phyloP scores from a whole-genome alignment of 1,284 basidiomycete genomes.

The Cutaneotrichosporon dermatis region DNA sequence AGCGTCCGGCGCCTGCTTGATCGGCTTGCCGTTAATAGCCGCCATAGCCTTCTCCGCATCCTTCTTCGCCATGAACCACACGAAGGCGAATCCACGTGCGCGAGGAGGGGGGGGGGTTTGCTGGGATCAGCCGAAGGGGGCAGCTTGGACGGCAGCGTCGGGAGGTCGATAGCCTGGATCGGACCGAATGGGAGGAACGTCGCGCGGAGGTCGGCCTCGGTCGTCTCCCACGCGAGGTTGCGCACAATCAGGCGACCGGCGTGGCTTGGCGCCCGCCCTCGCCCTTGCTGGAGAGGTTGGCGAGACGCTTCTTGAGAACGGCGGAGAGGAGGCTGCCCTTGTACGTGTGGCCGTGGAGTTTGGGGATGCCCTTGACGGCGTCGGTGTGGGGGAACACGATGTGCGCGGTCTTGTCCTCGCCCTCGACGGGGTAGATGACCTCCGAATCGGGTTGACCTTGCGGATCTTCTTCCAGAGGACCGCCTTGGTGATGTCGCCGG shows the following conservation, averaged over 20 bases:
- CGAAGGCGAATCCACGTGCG: constrained; percentile 86
- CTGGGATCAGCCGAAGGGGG: constrained; percentile 40
- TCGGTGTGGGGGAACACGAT: constrained; percentile 69
- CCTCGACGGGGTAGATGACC: constrained; percentile 58
- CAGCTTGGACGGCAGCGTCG: constrained; percentile 53
- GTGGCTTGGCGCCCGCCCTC: constrained; percentile 50
- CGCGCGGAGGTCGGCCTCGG: constrained; percentile 78
- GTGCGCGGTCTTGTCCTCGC: constrained; percentile 56
- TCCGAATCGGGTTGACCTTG: constrained; percentile 64
- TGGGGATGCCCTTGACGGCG: constrained; percentile 69
- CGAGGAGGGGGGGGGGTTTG: constrained; percentile 49
- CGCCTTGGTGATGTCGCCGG: constrained; percentile 63
- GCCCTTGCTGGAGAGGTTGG: constrained; percentile 54
- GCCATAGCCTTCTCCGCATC: constrained; percentile 82
- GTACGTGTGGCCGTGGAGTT: constrained; percentile 90
- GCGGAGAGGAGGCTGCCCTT: constrained; percentile 82
- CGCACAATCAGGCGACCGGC: constrained; percentile 84
- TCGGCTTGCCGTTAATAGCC: constrained; percentile 72
- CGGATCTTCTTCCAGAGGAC: constrained; percentile 82
- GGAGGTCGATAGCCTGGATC: constrained; percentile 79
- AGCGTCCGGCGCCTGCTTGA: constrained; percentile 50
- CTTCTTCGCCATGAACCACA: constrained; percentile 84
- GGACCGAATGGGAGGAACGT: constrained; percentile 86
- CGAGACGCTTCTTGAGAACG: constrained; percentile 83
- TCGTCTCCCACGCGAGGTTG: constrained; percentile 77